Conservation (phyloP, 2,329 filamentous ascomycete species). For the Didymella segeticola region DNA sequence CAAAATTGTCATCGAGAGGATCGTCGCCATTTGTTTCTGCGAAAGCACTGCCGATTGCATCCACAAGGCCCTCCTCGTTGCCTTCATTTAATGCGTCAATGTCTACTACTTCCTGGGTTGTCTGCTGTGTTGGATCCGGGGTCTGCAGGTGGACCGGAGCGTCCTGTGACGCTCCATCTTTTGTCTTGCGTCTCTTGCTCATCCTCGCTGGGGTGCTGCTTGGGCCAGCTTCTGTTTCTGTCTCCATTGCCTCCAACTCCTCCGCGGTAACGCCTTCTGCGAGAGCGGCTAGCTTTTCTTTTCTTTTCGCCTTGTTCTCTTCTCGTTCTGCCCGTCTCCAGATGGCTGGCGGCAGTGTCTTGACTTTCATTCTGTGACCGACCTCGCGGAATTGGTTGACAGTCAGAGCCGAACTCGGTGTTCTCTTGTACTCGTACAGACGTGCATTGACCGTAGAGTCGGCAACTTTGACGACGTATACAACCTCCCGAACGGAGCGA, state of each 20-base stretch:
- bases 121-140: slow-evolving; percentile 10
- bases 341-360: slow-evolving; percentile 75
- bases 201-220: slow-evolving; percentile 20
- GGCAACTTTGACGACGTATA: slow-evolving; percentile 97
- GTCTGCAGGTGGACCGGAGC: slow-evolving; percentile 10
- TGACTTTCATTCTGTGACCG: slow-evolving; percentile 71
- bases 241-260: slow-evolving; percentile 11
- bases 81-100: slow-evolving; percentile 29
- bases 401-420: slow-evolving; percentile 82
- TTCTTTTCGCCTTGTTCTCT: slow-evolving; percentile 43
- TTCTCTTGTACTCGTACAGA: slow-evolving; percentile 88
- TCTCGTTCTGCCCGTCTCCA: slow-evolving; percentile 67
- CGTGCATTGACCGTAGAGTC: slow-evolving; percentile 92
- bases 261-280: slow-evolving; percentile 18
- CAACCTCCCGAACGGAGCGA: slow-evolving; percentile 88
- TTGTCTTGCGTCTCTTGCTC: slow-evolving; percentile 35
- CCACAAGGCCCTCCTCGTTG: slow-evolving; percentile 30
- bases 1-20: slow-evolving; percentile 29
- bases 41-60: slow-evolving; percentile 26
- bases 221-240: slow-evolving; percentile 20
- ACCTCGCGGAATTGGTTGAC: slow-evolving; percentile 83
- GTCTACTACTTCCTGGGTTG: slow-evolving; percentile 15
- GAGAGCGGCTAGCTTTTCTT: slow-evolving; percentile 18
- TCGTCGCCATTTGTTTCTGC: slow-evolving; percentile 29
- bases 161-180: slow-evolving; percentile 26